Conservation (phyloP, 2,329 filamentous ascomycete species). For the Trichoderma aggressivum region DNA sequence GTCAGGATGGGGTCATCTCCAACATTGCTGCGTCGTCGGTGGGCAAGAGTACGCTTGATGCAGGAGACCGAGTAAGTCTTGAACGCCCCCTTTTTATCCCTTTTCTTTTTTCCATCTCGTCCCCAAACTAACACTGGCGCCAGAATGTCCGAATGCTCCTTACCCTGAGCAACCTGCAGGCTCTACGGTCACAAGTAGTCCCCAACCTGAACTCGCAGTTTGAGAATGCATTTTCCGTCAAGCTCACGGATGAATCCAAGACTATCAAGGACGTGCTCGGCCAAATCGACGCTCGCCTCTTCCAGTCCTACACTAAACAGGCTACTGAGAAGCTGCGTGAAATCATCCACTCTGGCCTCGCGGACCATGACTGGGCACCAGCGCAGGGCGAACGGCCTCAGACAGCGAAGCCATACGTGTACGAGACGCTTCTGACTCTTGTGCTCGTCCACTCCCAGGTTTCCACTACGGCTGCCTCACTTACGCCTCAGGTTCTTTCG, state of each 20-base stretch:
- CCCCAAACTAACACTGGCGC: slow-evolving; percentile 26
- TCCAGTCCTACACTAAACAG: slow-evolving; percentile 85
- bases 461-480: slow-evolving; percentile 69
- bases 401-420: slow-evolving; percentile 83
- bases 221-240: slow-evolving; percentile 89
- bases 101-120: not conserved
- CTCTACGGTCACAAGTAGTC: slow-evolving; percentile 76
- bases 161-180: slow-evolving; percentile 87
- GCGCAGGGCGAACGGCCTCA: slow-evolving; percentile 55
- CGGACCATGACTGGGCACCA: slow-evolving; percentile 68
- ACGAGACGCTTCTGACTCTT: slow-evolving; percentile 77
- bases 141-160: slow-evolving; percentile 91
- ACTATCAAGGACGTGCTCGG: slow-evolving; percentile 85
- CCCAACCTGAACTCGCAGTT: slow-evolving; percentile 89
- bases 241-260: slow-evolving; percentile 88
- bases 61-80: slow-evolving; percentile 52
- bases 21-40: slow-evolving; percentile 36
- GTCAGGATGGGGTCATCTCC: slow-evolving; percentile 40
- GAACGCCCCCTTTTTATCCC: not conserved
- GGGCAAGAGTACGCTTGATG: slow-evolving; percentile 49
- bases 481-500: slow-evolving; percentile 78
- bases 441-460: slow-evolving; percentile 92
- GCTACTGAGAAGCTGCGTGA: slow-evolving; percentile 63
- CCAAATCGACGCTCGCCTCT: slow-evolving; percentile 87
- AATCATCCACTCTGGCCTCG: slow-evolving; percentile 72